Base-by-base conservation (phyloP, 2,329 filamentous ascomycete genomes). In the Botrytis sinoallii region DNA sequence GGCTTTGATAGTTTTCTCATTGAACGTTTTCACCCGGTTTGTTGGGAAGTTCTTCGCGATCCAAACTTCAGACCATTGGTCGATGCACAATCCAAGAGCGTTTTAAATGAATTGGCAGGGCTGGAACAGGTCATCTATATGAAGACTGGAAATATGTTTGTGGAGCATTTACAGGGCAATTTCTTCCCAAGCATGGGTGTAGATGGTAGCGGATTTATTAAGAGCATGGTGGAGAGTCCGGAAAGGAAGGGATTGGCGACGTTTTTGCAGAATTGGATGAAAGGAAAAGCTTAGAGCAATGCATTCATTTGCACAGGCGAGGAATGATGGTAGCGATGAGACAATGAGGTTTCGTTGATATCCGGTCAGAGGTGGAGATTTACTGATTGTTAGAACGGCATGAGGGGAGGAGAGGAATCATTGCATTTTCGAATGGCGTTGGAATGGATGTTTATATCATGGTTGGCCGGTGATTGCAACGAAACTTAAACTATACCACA, bases 1-100 rank as follows among this genome's bases (percentile, higher is more conserved):
- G 95, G 96, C 10, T 99, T 99, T 81, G 94, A 97, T 78, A 88
- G 89, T 73, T 98, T 97, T 83, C 92, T 97, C 83, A 92, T 98
- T 74, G 90, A 93, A 61, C 89, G 92, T 35, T 97, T 99, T 84
- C 95, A 97, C 74, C 89, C 93, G 0, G 87, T 97, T 12, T 95
- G 93, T 82, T 99, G 96, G 96, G 92, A 93, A 59, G 90, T 98
- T 10, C 89, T 97, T 52, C 90, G 89, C 57, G 92, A 95, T 63
- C 86, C 92, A 9, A 88, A 88, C 32, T 98, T 98, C 86, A 92
- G 92, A 76, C 90, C 93, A 1, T 90, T 91, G 76, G 84, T 85
- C 72, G 96, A 99, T 81, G 94, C 95, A 1, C 94, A 97, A 84
- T 93, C 93, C 48, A 93, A 92, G 81, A 92, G 95, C 82, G 93